Base-by-base conservation (phyloP, 805 yeast species). In the Hanseniaspora osmophila region DNA sequence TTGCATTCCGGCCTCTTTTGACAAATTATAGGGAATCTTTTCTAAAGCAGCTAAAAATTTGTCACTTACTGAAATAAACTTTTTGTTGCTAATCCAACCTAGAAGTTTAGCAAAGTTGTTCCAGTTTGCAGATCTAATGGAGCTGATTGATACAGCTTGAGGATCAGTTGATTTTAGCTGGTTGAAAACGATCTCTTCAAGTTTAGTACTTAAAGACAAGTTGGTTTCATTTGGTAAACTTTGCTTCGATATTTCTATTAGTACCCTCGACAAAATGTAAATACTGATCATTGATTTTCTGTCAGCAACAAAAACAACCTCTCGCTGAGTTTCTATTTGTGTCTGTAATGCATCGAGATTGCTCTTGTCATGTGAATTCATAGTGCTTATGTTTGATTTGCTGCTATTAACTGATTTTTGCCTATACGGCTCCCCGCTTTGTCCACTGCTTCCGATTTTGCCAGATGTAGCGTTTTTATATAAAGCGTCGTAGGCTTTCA, bases 71-170 rank as follows among this genome's bases (percentile, higher is more conserved):
- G 87, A 80, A 11, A 85, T 59, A 52, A 92, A 87, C 44, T 94
- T 71, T 51, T 78, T 78, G 40, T 76, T 82, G 0, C 95, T 84
- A 94, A 94, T 87, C 51, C 78, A 80, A 1, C 98, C 98, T 37
- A 94, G 63, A 6, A 92, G 67, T 49, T 83, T 84, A 0, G 97
- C 94, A 61, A 92, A 80, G 33, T 88, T 70, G 55, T 84, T 81
- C 97, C 97, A 92, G 59, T 92, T 92, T 0, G 96, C 86, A 7
- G 92, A 79, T 47, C 95, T 74, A 2, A 90, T 84, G 19, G 78
- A 66, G 40, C 85, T 79, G 2, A 80, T 71, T 6, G 84, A 73
- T 4, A 80, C 70, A 16, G 75, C 59, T 33, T 68, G 66, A 0
- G 96, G 95, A 56, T 92, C 96, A 1, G 95, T 85, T 2, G 88